Evolutionary conservation across 352 stramenopile genomes (phyloP).

Genomic region (Globisporangium cystogenes): DNA sequence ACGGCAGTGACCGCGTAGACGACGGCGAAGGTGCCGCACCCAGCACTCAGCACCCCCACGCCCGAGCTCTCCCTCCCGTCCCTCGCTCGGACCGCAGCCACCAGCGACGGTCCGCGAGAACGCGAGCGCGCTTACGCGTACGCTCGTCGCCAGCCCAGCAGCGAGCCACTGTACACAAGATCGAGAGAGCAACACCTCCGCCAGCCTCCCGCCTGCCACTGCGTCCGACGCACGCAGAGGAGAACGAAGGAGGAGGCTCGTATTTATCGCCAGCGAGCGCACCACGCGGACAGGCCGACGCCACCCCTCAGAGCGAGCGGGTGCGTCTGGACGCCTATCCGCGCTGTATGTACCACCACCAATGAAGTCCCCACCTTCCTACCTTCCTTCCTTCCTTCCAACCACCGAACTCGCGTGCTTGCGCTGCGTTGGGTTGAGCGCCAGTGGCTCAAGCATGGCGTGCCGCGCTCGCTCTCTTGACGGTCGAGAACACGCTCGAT

Average conservation of each 20-base stretch:
- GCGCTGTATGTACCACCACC: neutral
- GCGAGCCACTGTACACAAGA: slow-evolving; percentile 6
- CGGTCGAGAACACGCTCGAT: neutral
- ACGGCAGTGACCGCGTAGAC: slow-evolving; percentile 10
- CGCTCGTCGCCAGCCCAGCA: neutral
- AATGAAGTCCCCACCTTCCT: neutral
- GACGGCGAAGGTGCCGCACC: neutral
- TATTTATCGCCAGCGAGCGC: slow-evolving; percentile 8
- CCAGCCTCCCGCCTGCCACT: neutral
- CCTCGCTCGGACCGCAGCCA: neutral
- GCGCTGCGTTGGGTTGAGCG: too few relatives aligned
- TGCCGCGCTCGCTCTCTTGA: neutral
- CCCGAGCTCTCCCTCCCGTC: neutral
- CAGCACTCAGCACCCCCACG: neutral
- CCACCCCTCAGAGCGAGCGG: neutral
- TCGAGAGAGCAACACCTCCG: slow-evolving; percentile 1
- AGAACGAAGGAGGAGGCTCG: neutral
- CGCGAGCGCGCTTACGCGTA: neutral
- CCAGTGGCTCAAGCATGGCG: neutral
- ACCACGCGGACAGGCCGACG: neutral
- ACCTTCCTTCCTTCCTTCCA: neutral
- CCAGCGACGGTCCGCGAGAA: neutral
- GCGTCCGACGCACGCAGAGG: neutral
- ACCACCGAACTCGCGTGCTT: neutral
- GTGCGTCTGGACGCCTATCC: neutral